Conservation (phyloP, 495 filamentous ascomycete genomes). For the Glutinoglossum americanum region DNA sequence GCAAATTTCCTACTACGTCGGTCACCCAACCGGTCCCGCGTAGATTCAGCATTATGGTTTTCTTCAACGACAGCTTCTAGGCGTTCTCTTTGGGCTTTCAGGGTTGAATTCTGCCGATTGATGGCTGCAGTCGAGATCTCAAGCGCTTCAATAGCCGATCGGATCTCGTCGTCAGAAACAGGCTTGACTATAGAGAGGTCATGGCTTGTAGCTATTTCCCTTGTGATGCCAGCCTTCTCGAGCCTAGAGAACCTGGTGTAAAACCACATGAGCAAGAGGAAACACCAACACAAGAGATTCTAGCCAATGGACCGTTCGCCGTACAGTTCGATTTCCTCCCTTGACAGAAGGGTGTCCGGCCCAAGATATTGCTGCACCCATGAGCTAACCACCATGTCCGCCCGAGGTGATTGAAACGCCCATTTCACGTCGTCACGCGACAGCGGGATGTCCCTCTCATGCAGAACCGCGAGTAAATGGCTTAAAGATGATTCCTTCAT, state of each 20-base stretch:
- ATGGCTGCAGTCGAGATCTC: conserved; percentile 4
- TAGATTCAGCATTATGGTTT: background rate
- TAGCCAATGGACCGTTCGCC: conserved; percentile 5
- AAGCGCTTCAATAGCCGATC: conserved; percentile 8
- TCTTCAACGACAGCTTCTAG: background rate
- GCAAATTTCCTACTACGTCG: background rate
- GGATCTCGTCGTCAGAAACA: conserved; percentile 8
- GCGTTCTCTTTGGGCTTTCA: background rate
- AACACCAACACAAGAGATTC: conserved; percentile 6
- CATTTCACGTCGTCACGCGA: conserved; percentile 2
- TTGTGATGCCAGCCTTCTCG: conserved; percentile 10
- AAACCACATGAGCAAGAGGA: background rate
- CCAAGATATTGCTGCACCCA: conserved; percentile 1
- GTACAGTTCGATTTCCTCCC: conserved; percentile 3
- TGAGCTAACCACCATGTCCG: background rate
- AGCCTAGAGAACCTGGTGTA: conserved; percentile 12
- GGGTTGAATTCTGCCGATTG: background rate
- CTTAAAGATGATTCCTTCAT: background rate
- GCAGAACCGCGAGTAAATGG: conserved; percentile 1
- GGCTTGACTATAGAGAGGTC: conserved; percentile 11
- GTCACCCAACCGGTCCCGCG: background rate
- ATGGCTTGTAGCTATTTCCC: conserved; percentile 6
- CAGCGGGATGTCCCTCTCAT: background rate
- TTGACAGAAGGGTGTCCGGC: conserved; percentile 1
- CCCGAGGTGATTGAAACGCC: conserved; percentile 2